phyloP scores from a whole-genome alignment of 2,329 filamentous ascomycete species.

The Neofusicoccum parvum region DNA sequence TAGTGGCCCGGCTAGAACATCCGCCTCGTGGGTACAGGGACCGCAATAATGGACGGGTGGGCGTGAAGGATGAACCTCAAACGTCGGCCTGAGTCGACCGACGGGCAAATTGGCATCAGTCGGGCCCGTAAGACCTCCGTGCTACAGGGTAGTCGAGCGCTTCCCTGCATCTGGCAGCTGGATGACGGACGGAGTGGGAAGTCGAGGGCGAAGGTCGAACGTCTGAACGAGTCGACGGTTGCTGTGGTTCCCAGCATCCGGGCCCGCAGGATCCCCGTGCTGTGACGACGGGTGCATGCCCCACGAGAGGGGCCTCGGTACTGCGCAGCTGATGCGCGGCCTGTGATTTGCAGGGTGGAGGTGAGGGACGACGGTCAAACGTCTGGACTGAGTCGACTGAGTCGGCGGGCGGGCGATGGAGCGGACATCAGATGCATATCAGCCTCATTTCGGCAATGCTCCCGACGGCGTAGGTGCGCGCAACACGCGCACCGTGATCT shows the following conservation, averaged over 20 bases:
- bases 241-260: background rate
- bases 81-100: too few relatives aligned
- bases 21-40: too few relatives aligned
- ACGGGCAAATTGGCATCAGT: too few relatives aligned
- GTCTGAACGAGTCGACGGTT: conserved; percentile 5
- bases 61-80: too few relatives aligned
- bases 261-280: background rate
- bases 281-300: too few relatives aligned
- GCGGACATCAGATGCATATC: background rate
- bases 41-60: too few relatives aligned
- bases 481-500: background rate
- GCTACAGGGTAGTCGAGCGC: too few relatives aligned
- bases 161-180: too few relatives aligned
- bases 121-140: too few relatives aligned
- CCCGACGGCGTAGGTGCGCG: background rate
- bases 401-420: background rate
- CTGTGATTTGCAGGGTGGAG: background rate
- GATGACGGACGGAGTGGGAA: too few relatives aligned
- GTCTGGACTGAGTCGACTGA: background rate
- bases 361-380: background rate
- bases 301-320: too few relatives aligned
- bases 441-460: conserved; percentile 1
- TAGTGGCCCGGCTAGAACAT: too few relatives aligned
- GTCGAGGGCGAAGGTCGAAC: background rate
- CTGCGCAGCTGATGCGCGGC: background rate